Conservation (phyloP, 2,329 filamentous ascomycete species). For the Fusarium xylarioides region DNA sequence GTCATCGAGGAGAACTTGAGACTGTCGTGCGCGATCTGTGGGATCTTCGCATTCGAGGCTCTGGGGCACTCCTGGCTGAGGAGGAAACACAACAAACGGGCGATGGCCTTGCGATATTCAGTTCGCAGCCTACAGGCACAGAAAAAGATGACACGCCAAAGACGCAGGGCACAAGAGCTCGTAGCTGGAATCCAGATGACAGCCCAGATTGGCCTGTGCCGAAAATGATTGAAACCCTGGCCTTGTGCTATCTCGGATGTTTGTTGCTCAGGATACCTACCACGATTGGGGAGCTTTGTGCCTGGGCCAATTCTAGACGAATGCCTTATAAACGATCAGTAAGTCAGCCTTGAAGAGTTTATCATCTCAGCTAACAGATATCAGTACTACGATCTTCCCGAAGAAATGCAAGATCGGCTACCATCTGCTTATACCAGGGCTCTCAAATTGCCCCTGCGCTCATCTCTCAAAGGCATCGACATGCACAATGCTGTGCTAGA, state of each 20-base stretch:
- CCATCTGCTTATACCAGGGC: constrained; percentile 67
- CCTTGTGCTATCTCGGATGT: constrained; percentile 81
- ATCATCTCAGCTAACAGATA: neutral
- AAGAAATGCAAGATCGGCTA: constrained; percentile 71
- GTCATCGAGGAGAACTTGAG: constrained; percentile 78
- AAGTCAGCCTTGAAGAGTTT: constrained; percentile 41
- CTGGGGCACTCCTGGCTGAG: constrained; percentile 49
- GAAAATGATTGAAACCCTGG: constrained; percentile 77
- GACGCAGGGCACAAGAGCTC: constrained; percentile 45
- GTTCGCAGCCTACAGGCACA: constrained; percentile 47
- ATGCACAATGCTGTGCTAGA: constrained; percentile 73
- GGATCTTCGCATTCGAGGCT: constrained; percentile 70
- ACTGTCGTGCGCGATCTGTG: constrained; percentile 85
- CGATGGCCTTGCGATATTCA: constrained; percentile 49
- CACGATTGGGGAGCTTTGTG: constrained; percentile 75
- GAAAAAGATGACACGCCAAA: constrained; percentile 19
- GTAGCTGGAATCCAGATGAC: constrained; percentile 56
- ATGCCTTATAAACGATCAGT: constrained; percentile 78
- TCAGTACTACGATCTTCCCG: constrained; percentile 66
- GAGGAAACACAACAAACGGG: constrained; percentile 37
- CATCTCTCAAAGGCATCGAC: constrained; percentile 59
- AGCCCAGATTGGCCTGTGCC: constrained; percentile 67
- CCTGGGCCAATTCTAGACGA: constrained; percentile 73
- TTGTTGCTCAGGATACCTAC: constrained; percentile 79
- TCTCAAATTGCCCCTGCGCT: constrained; percentile 60